Percentiles rank a stretch among this genome's conserved stretches.
phyloP scores from a whole-genome alignment of 2,329 filamentous ascomycete species.

The Colletotrichum kahawae region DNA sequence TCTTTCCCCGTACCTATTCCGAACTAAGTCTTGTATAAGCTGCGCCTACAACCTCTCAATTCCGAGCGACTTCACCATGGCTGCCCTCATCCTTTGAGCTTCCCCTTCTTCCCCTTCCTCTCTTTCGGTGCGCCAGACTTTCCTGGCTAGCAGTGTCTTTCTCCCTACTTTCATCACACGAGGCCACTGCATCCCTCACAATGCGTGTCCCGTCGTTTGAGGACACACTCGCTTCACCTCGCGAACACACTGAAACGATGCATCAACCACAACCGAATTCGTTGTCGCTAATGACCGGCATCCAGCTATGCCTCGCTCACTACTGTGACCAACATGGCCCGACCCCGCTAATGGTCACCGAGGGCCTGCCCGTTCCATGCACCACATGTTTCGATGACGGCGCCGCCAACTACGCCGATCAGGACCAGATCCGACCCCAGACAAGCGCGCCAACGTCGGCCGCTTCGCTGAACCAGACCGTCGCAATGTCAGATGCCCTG shows the following conservation, averaged over 20 bases:
- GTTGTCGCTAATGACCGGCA: constrained; percentile 23
- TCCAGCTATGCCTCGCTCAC: constrained; percentile 72
- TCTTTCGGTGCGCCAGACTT: neutral
- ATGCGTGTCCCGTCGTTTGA: constrained; percentile 24
- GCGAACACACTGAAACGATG: constrained; percentile 2
- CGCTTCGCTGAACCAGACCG: constrained; percentile 25
- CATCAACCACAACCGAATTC: constrained; percentile 8
- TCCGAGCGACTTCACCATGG: neutral
- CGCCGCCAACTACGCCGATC: constrained; percentile 30
- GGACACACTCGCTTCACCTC: constrained; percentile 5
- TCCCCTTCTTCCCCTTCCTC: neutral
- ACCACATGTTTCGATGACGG: constrained; percentile 60
- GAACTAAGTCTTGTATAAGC: neutral
- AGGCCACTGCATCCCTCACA: neutral
- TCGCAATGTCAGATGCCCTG: constrained; percentile 50
- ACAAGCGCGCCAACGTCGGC: constrained; percentile 43
- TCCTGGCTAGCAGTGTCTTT: neutral
- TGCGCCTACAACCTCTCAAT: neutral
- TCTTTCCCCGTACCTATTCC: neutral
- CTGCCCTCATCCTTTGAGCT: neutral
- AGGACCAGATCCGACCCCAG: constrained; percentile 39
- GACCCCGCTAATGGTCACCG: constrained; percentile 73
- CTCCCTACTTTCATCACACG: neutral
- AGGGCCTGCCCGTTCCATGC: constrained; percentile 67
- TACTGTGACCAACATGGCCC: constrained; percentile 75